A percentile compares a stretch with the other conserved stretches of the same genome.
These are phyloP conservation scores for Penicillium sp. DNA, from an alignment of 2,329 filamentous ascomycete genomes.

Conservation along the genomic window DNA sequence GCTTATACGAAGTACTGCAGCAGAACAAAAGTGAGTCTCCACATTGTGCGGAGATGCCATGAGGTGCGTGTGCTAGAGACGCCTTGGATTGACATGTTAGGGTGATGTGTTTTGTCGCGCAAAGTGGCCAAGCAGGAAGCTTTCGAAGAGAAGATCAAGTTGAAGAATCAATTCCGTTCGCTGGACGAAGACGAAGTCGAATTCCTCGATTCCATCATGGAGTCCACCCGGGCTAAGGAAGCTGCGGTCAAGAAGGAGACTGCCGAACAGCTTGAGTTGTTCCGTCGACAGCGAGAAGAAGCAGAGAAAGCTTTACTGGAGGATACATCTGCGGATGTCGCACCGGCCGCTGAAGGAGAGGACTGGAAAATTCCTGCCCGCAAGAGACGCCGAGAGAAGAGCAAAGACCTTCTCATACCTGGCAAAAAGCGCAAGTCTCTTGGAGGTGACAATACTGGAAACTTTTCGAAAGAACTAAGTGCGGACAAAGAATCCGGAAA, in stretches of 20 bases:
- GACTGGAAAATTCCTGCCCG: conserved; percentile 44
- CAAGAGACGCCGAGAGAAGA: conserved; percentile 48
- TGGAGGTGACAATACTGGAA: too few species aligned
- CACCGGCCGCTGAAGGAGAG: conserved; percentile 33
- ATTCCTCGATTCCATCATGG: conserved; percentile 49
- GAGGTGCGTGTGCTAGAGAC: too few species aligned
- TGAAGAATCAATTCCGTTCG: conserved; percentile 47
- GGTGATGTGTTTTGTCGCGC: conserved; percentile 23
- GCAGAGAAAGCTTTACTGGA: conserved; percentile 45
- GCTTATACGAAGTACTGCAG: conserved; percentile 42
- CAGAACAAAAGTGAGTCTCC: conserved; percentile 46
- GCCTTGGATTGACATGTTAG: conserved; percentile 39
- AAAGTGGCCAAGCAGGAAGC: conserved; percentile 46
- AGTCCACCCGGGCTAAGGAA: conserved; percentile 50
- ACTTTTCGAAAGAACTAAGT: too few species aligned
- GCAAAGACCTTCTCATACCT: conserved; percentile 33
- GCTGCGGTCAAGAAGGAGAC: conserved; percentile 51
- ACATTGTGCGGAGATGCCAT: too few species aligned
- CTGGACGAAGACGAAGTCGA: conserved; percentile 46
- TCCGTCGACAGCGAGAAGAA: conserved; percentile 52
- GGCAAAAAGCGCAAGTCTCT: conserved; percentile 38
- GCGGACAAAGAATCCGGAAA: conserved; percentile 4
- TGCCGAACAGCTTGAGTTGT: conserved; percentile 49
- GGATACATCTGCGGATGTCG: conserved; percentile 28
- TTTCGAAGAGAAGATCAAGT: conserved; percentile 43